Evolutionary conservation across 2,329 filamentous ascomycete species (phyloP).

Genomic region (Talaromyces piceae): DNA sequence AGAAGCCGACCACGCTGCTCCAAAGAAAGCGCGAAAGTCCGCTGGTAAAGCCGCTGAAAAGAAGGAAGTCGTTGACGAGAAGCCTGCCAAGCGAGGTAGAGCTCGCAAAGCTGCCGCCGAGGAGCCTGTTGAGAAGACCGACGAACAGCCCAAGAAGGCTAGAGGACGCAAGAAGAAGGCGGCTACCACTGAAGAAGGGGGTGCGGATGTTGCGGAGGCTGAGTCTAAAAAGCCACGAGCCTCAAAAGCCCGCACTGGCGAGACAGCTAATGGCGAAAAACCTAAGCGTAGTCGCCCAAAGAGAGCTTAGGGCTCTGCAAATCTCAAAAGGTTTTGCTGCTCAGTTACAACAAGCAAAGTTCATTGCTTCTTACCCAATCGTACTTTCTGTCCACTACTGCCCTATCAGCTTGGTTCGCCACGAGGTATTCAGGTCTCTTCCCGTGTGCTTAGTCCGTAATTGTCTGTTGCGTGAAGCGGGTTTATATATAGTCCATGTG

Average conservation of each 20-base stretch:
- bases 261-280: slow-evolving; percentile 7
- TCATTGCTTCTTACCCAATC: not conserved
- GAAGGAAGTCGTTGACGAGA: slow-evolving; percentile 3
- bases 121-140: slow-evolving; percentile 21
- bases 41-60: not conserved
- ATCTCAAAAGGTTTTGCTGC: not conserved
- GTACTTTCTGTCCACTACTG: not conserved
- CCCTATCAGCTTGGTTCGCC: not conserved
- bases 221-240: slow-evolving; percentile 2
- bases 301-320: not conserved
- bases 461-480: not conserved
- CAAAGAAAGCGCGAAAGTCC: slow-evolving; percentile 14
- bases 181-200: not conserved
- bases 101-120: slow-evolving; percentile 3
- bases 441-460: not conserved
- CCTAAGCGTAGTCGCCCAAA: slow-evolving; percentile 12
- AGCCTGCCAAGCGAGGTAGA: slow-evolving; percentile 6
- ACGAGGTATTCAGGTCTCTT: not conserved
- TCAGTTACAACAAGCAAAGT: not conserved
- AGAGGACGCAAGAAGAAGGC: slow-evolving; percentile 8
- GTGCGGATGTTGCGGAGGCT: not conserved
- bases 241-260: slow-evolving; percentile 7
- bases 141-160: slow-evolving; percentile 27
- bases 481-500: not conserved
- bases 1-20: slow-evolving; percentile 13